Conservation (phyloP, 2,329 filamentous ascomycete species). For the Alternaria gansuensis region DNA sequence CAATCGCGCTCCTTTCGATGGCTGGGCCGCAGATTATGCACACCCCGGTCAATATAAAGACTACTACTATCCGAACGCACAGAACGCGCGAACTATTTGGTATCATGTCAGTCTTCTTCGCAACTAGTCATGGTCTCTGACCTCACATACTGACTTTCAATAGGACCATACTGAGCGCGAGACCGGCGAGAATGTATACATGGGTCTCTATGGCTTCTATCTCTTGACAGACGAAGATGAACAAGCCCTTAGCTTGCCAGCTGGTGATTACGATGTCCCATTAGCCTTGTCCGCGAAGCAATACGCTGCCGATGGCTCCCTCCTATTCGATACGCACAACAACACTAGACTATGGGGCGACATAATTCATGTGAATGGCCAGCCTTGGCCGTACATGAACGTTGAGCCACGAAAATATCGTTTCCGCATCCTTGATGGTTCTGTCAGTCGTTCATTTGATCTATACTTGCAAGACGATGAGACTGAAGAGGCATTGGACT, state of each 20-base stretch:
- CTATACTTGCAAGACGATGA: conserved; percentile 57
- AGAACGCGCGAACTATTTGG: conserved; percentile 65
- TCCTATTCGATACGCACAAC: conserved; percentile 59
- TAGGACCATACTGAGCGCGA: conserved; percentile 53
- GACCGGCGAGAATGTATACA: conserved; percentile 65
- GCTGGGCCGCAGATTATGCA: conserved; percentile 65
- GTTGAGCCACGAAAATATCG: conserved; percentile 69
- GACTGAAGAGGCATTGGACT: conserved; percentile 51
- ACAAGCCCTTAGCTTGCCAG: conserved; percentile 60
- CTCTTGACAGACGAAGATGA: conserved; percentile 63
- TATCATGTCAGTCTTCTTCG: conserved; percentile 59
- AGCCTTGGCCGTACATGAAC: conserved; percentile 66
- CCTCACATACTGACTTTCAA: conserved; percentile 4
- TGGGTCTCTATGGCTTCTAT: conserved; percentile 66
- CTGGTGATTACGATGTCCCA: conserved; percentile 63
- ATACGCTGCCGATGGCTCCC: conserved; percentile 62
- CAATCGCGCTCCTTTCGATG: conserved; percentile 59
- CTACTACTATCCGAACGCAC: conserved; percentile 68
- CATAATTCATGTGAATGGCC: conserved; percentile 66
- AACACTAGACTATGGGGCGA: conserved; percentile 64
- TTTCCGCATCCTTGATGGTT: conserved; percentile 62
- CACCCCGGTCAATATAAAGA: conserved; percentile 65
- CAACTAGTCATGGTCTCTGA: conserved; percentile 18
- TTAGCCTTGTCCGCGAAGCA: conserved; percentile 61
- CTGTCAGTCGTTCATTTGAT: conserved; percentile 53